Base-by-base conservation (phyloP, 345 rosid genomes). In the Aurinia saxatilis region DNA sequence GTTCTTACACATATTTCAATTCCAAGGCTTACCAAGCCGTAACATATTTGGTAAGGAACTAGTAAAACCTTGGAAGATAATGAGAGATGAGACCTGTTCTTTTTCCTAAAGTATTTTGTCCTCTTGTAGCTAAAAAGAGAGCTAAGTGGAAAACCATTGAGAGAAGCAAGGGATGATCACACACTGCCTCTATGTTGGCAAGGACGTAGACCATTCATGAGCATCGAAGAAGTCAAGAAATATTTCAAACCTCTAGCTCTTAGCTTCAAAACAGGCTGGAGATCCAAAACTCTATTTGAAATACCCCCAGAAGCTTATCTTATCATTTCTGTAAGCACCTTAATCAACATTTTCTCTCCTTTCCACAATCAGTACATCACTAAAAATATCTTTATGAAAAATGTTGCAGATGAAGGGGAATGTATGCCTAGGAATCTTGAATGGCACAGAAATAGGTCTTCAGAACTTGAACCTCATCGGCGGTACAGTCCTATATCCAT, bases 121-220 rank as follows among this genome's bases (percentile, higher is more conserved):
- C 11, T 15, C 37, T 50, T 53, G 40, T 56, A 92, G 98, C 49
- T 87, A 27, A 82, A 72, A 74, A 77, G 37, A 63, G 87, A 80
- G 57, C 16, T 85, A 54, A 56, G 63, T 0, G 78, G 86, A 48
- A 81, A 75, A 69, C 74, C 87, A 1, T 68, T 93, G 31, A 82
- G 63, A 45, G 86, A 87, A 80, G 83, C 82, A 6, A 40, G 60
- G 0, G 85, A 84, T 18, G 99, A 93, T 70, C 63, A 57, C 25
- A 84, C 96, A 0, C 86, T 93, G 16, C 84, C 99, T 5, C 62
- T 90, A 8, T 93, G 99, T 49, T 93, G 99, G 99, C 87, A 80
- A 73, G 99, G 99, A 17, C 66, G 61, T 57, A 82, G 60, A 68
- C 95, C 96, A 19, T 93, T 90, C 80, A 81, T 67, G 75, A 83